Evolutionary conservation across 805 yeast genomes (phyloP).

Genomic region (Ogataea saltuana): DNA sequence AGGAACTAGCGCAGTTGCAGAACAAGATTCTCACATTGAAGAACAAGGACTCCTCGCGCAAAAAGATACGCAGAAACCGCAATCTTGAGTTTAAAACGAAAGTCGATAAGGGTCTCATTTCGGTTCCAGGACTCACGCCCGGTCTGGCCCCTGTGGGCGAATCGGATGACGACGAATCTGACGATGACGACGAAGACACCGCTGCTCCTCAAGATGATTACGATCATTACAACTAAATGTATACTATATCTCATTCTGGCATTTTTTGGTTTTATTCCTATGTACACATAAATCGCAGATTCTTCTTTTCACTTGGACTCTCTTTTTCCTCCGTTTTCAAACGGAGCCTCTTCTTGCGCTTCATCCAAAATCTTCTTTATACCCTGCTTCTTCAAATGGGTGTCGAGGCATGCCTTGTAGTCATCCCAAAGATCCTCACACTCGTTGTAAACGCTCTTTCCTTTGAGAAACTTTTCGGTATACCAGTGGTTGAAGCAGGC

Average conservation of each 20-base stretch:
- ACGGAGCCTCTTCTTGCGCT: slow-evolving; percentile 88
- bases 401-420: slow-evolving; percentile 85
- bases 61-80: slow-evolving; percentile 35
- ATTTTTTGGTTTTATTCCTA: slow-evolving; percentile 9
- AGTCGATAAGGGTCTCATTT: slow-evolving; percentile 44
- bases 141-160: slow-evolving; percentile 82
- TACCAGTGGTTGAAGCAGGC: slow-evolving; percentile 96
- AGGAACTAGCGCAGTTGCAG: slow-evolving; percentile 45
- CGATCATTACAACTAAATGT: slow-evolving; percentile 29
- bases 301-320: slow-evolving; percentile 13
- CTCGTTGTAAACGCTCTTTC: slow-evolving; percentile 70
- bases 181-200: slow-evolving; percentile 22
- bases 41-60: slow-evolving; percentile 41
- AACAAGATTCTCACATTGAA: slow-evolving; percentile 45
- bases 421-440: slow-evolving; percentile 88
- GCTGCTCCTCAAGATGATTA: slow-evolving; percentile 30
- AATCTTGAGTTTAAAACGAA: slow-evolving; percentile 40
- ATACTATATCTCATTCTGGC: too few relatives aligned
- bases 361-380: slow-evolving; percentile 83
- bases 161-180: slow-evolving; percentile 48
- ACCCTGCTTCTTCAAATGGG: slow-evolving; percentile 66
- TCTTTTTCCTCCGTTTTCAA: slow-evolving; percentile 63
- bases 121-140: slow-evolving; percentile 72
- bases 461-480: slow-evolving; percentile 76
- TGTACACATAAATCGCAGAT: slow-evolving; percentile 9